Evolutionary conservation across 1,284 basidiomycete genomes (phyloP).

Genomic region (Malassezia sympodialis): DNA sequence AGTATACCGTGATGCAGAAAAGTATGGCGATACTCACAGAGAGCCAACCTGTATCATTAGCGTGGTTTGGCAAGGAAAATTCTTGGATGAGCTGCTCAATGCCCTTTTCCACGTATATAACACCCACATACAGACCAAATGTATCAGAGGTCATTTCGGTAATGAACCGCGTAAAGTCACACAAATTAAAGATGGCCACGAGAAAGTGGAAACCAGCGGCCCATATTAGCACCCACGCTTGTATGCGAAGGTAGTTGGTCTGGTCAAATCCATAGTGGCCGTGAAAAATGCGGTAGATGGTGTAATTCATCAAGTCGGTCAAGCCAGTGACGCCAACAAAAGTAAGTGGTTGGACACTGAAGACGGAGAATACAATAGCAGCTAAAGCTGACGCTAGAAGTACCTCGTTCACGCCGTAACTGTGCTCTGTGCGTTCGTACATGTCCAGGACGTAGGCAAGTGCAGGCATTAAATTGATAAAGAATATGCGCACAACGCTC

Average conservation of each 20-base stretch:
- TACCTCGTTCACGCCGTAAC: conserved; percentile 84
- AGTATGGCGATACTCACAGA: conserved; percentile 50
- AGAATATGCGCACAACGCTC: conserved; percentile 39
- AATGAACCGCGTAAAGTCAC: conserved; percentile 48
- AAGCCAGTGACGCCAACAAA: conserved; percentile 86
- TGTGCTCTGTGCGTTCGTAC: conserved; percentile 71
- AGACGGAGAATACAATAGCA: conserved; percentile 76
- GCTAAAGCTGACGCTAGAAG: conserved; percentile 56
- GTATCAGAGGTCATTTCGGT: conserved; percentile 81
- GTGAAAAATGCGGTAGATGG: conserved; percentile 43
- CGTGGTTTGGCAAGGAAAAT: conserved; percentile 37
- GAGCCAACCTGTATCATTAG: conserved; percentile 50
- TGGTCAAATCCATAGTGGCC: conserved; percentile 34
- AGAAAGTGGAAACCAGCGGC: conserved; percentile 83
- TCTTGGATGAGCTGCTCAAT: conserved; percentile 50
- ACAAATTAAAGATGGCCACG: conserved; percentile 65
- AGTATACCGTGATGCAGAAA: conserved; percentile 50
- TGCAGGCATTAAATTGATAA: conserved; percentile 63
- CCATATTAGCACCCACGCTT: conserved; percentile 78
- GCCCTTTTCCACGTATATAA: conserved; percentile 50
- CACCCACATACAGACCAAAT: conserved; percentile 61
- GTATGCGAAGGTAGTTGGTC: conserved; percentile 34
- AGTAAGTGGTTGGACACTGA: conserved; percentile 81
- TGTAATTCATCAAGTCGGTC: conserved; percentile 48
- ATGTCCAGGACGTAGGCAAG: conserved; percentile 87